phyloP scores from a whole-genome alignment of 2,329 filamentous ascomycete species.

The Colletotrichum lupini region DNA sequence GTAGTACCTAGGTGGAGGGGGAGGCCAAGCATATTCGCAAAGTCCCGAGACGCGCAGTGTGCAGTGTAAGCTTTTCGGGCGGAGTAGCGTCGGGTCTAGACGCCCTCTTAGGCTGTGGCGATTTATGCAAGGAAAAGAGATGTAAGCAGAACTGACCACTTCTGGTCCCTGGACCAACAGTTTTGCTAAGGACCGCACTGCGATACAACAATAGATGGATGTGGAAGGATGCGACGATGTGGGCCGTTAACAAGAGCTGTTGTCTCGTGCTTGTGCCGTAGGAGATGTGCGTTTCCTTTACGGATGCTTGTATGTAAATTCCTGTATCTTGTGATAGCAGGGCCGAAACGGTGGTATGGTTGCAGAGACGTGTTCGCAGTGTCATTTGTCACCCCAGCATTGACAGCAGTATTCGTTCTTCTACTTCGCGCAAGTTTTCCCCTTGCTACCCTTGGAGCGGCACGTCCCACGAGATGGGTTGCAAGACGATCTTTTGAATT shows the following conservation, averaged over 20 bases:
- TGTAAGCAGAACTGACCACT: constrained; percentile 12
- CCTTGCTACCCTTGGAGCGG: constrained; percentile 5
- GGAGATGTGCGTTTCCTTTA: background rate
- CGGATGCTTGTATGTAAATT: background rate
- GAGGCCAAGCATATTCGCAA: background rate
- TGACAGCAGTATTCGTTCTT: background rate
- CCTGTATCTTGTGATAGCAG: background rate
- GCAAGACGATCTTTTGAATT: constrained; percentile 3
- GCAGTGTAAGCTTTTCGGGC: constrained; percentile 29
- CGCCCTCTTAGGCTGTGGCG: constrained; percentile 16
- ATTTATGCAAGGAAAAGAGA: constrained; percentile 23
- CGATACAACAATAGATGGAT: background rate
- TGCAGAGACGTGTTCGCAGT: background rate
- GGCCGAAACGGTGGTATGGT: background rate
- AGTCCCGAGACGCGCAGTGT: constrained; percentile 4
- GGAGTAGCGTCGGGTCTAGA: constrained; percentile 27
- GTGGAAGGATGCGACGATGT: background rate
- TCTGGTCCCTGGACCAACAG: background rate
- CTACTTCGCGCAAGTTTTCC: background rate
- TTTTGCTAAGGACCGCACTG: background rate
- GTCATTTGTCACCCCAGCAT: constrained; percentile 24
- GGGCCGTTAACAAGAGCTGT: background rate
- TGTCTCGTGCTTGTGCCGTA: background rate
- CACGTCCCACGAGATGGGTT: constrained; percentile 1
- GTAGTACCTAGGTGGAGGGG: no score